These are phyloP conservation scores for Euphrasia arctica DNA, from an alignment of 305 asterid species.

Conservation along the genomic window DNA sequence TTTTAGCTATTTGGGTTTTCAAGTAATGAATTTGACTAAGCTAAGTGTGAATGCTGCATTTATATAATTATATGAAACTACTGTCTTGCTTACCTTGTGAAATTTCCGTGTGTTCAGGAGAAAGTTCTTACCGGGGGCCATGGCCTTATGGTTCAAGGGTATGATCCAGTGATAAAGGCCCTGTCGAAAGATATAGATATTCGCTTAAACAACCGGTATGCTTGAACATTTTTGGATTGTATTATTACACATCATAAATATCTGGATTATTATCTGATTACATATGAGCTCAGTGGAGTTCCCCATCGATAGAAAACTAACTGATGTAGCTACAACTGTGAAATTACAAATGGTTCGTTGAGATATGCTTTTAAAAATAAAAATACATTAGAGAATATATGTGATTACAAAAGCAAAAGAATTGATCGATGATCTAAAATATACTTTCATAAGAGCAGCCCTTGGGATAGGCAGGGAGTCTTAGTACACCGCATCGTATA, in stretches of 20 bases:
- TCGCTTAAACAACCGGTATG: constrained; percentile 87
- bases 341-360: neutral
- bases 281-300: neutral
- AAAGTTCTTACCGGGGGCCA: constrained; percentile 96
- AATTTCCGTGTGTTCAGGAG: constrained; percentile 56
- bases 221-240: constrained; percentile 7
- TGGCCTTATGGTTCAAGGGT: constrained; percentile 99
- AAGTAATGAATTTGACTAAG: constrained; percentile 9
- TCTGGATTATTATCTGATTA: constrained; percentile 20
- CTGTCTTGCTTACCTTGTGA: constrained; percentile 22
- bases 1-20: constrained; percentile 13
- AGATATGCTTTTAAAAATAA: constrained; percentile 9
- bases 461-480: too few species aligned
- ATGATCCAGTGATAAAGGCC: constrained; percentile 74
- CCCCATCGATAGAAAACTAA: neutral
- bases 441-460: too few species aligned
- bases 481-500: too few species aligned
- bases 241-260: constrained; percentile 8
- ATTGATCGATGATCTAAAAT: too few species aligned
- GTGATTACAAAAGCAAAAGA: constrained; percentile 1
- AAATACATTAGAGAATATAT: neutral
- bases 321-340: constrained; percentile 6
- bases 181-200: constrained; percentile 75
- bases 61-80: neutral
- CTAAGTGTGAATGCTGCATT: neutral